phyloP scores from a whole-genome alignment of 139 green algal genomes.

The Coelastrella sp. region DNA sequence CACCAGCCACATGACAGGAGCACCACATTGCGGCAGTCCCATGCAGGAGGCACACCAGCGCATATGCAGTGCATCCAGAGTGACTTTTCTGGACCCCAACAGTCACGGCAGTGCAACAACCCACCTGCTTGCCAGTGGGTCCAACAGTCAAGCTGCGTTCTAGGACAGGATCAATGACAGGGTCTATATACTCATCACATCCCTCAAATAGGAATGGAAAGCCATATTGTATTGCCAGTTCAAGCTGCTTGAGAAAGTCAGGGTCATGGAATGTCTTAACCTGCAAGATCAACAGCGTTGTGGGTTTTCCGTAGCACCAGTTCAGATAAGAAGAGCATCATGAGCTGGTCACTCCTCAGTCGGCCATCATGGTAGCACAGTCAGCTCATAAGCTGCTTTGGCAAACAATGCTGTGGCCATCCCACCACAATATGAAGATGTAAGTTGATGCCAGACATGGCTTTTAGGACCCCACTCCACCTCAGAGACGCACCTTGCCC shows the following conservation, averaged over 20 bases:
- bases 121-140: constrained; percentile 1
- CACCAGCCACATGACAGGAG: background rate
- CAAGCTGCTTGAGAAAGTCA: constrained; percentile 94
- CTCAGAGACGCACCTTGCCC: constrained; percentile 56
- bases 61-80: background rate
- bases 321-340: background rate
- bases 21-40: background rate
- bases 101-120: background rate
- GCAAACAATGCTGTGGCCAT: no score
- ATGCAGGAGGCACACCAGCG: background rate
- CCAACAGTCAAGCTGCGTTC: constrained; percentile 56
- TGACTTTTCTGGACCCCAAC: background rate
- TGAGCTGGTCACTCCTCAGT: background rate
- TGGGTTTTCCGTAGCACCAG: background rate
- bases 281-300: constrained; percentile 31
- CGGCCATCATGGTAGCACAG: background rate
- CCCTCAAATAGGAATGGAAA: constrained; percentile 94
- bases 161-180: constrained; percentile 90
- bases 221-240: constrained; percentile 92
- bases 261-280: constrained; percentile 91
- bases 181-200: constrained; percentile 93
- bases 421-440: background rate
- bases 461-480: no score
- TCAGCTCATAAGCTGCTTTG: background rate
- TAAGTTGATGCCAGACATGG: background rate